Base-by-base conservation (phyloP, 345 rosid genomes). In the Combretum micranthum region DNA sequence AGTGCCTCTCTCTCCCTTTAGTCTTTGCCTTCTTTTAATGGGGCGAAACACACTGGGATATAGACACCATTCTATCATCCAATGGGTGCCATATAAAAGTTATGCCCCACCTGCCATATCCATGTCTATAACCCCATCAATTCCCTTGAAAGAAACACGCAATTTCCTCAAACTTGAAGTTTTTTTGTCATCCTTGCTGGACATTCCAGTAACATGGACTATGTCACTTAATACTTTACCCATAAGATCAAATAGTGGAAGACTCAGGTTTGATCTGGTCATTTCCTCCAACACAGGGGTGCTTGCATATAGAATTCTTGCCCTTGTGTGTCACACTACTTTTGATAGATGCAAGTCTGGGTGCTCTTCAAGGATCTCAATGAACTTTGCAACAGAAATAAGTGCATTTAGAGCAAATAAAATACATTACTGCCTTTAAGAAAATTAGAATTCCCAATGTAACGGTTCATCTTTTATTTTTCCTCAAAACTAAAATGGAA, bases 211-310 rank as follows among this genome's bases (percentile, higher is more conserved):
- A 11, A 84, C 94, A 44, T 83, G 80, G 63, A 86, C 55, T 32
- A 70, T 60, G 52, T 83, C 94, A 55, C 71, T 81, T 3, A 70
- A 46, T 12, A 72, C 77, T 71, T 83, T 82, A 59, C 84, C 92
- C 88, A 85, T 82, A 19, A 93, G 85, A 39, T 89, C 92, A 65
- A 74, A 89, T 4, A 93, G 84, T 4, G 71, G 74, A 17, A 54
- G 63, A 53, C 65, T 69, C 42, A 93, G 71, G 76, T 93, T 93
- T 49, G 86, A 78, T 55, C 97, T 69, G 50, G 85, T 77, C 89
- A 87, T 76, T 74, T 89, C 94, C 71, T 89, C 97, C 66, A 93
- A 77, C 66, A 93, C 94, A 4, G 94, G 51, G 96, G 99, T 14
- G 94, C 93, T 72, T 87, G 96, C 99, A 89, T 87, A 84, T 93